Evolutionary conservation across 2,329 filamentous ascomycete genomes (phyloP).

Genomic region (Calonectria pseudoreteaudii): DNA sequence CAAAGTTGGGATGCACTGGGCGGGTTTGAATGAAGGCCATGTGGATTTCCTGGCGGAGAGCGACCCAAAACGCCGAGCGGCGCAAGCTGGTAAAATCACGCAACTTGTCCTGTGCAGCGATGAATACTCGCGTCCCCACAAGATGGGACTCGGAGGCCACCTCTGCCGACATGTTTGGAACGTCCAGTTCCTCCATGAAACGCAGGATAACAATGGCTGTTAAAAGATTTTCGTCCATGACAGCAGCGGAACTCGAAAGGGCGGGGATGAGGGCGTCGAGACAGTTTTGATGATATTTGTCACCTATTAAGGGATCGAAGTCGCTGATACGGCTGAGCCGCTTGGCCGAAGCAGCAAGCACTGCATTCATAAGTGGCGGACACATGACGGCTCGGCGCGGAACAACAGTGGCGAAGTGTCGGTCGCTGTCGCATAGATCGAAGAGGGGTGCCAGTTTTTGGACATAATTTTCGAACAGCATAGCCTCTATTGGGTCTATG

Average conservation of each 20-base stretch:
- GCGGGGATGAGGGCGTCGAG: slow-evolving; percentile 44
- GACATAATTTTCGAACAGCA: slow-evolving; percentile 44
- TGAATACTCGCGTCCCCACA: slow-evolving; percentile 43
- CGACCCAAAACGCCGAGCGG: slow-evolving; percentile 45
- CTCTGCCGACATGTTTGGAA: slow-evolving; percentile 32
- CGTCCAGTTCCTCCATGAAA: slow-evolving; percentile 44
- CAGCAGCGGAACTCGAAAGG: slow-evolving; percentile 38
- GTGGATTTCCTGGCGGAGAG: slow-evolving; percentile 45
- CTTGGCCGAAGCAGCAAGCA: slow-evolving; percentile 44
- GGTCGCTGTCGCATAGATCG: slow-evolving; percentile 43
- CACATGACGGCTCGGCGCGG: slow-evolving; percentile 42
- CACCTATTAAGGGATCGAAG: slow-evolving; percentile 39
- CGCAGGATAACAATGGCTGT: slow-evolving; percentile 46
- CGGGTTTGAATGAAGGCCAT: slow-evolving; percentile 47
- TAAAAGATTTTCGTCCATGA: slow-evolving; percentile 45
- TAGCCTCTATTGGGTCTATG: slow-evolving; percentile 41
- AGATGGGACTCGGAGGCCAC: slow-evolving; percentile 41
- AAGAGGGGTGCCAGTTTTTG: slow-evolving; percentile 43
- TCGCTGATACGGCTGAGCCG: slow-evolving; percentile 35
- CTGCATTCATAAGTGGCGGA: slow-evolving; percentile 44
- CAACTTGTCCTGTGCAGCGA: slow-evolving; percentile 44
- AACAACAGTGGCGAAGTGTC: slow-evolving; percentile 45
- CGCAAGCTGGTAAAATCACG: slow-evolving; percentile 44
- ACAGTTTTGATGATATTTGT: slow-evolving; percentile 44
- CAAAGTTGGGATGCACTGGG: slow-evolving; percentile 43